Percentiles rank a stretch among this genome's conserved stretches.
Evolutionary conservation across 768 basidiomycete genomes (phyloP).

Genomic region (Suillus brevipes): DNA sequence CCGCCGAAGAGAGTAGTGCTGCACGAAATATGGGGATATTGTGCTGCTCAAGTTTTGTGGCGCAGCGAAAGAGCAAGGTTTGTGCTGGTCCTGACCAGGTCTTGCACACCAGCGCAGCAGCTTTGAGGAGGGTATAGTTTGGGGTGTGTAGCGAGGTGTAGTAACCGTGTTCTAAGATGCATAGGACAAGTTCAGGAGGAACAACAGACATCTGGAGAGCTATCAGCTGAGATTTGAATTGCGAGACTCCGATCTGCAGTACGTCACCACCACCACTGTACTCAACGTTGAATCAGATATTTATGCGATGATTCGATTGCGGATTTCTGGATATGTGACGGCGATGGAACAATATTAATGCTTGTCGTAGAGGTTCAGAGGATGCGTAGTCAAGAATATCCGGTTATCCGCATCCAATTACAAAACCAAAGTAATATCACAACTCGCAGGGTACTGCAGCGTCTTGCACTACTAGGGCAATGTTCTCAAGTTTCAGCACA

Average conservation of each 20-base stretch:
- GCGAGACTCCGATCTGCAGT: neutral
- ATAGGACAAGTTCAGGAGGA: slow-evolving; percentile 25
- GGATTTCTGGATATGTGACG: slow-evolving; percentile 12
- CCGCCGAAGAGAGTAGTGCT: slow-evolving; percentile 18
- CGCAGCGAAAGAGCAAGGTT: slow-evolving; percentile 29
- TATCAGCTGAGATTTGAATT: neutral
- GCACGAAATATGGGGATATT: slow-evolving; percentile 17
- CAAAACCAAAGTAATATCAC: neutral
- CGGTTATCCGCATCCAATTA: slow-evolving; percentile 1
- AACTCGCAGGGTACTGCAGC: neutral
- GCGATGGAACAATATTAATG: slow-evolving; percentile 17
- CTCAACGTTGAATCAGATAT: neutral
- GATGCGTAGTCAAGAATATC: neutral
- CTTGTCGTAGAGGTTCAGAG: neutral
- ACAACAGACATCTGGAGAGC: slow-evolving; percentile 16
- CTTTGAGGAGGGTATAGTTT: slow-evolving; percentile 21
- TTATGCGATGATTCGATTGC: neutral
- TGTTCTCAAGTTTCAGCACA: neutral
- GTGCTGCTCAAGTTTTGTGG: slow-evolving; percentile 10
- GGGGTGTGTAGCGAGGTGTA: slow-evolving; percentile 20
- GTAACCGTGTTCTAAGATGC: slow-evolving; percentile 27
- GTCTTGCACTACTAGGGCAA: neutral
- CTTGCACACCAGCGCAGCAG: slow-evolving; percentile 27
- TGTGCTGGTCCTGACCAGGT: slow-evolving; percentile 31
- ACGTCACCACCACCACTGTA: neutral